Base-by-base conservation (phyloP, 148 eudicot genomes). In the Salicornia ramosissima region DNA sequence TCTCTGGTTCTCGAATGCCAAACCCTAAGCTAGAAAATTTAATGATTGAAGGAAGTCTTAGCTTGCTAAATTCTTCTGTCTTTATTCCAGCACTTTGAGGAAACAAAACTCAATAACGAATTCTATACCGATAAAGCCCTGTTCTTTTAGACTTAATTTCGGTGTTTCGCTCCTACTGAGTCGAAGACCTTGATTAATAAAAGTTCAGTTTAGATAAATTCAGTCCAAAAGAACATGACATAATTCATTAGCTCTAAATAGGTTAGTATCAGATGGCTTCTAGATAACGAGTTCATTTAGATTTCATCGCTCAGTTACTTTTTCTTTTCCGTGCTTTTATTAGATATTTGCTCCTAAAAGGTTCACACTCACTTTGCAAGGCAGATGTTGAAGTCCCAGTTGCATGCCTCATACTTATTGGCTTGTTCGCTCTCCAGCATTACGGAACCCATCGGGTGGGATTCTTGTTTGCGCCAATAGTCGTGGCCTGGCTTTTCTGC, bases 371-470 rank as follows among this genome's bases (percentile, higher is more conserved):
- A 64, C 70, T 52, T 59, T 76, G 60, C 47, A 62, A 74, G 74
- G 82, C 90, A 94, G 98, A 94, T 87, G 89, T 94, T 39, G 89
- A 88, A 87, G 79, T 90, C 43, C 98, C 98, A 43, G 85, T 84
- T 68, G 88, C 95, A 26, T 94, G 98, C 67, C 61, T 82, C 52
- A 88, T 94, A 74, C 87, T 94, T 74, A 78, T 93, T 34, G 85
- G 90, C 75, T 72, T 94, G 65, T 94, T 94, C 45, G 82, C 84
- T 7, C 87, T 94, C 68, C 98, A 94, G 67, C 97, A 94, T 68
- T 90, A 84, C 59, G 98, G 98, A 74, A 94, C 98, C 25, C 90
- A 90, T 74, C 83, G 96, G 10, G 77, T 94, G 14, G 98, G 97
- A 68, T 90, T 88, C 74, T 80, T 94, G 60, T 94, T 94, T 72